Percentiles rank a stretch among this genome's conserved stretches.
Evolutionary conservation across 805 yeast species (phyloP).

Genomic region (Starmerella stigmatis): DNA sequence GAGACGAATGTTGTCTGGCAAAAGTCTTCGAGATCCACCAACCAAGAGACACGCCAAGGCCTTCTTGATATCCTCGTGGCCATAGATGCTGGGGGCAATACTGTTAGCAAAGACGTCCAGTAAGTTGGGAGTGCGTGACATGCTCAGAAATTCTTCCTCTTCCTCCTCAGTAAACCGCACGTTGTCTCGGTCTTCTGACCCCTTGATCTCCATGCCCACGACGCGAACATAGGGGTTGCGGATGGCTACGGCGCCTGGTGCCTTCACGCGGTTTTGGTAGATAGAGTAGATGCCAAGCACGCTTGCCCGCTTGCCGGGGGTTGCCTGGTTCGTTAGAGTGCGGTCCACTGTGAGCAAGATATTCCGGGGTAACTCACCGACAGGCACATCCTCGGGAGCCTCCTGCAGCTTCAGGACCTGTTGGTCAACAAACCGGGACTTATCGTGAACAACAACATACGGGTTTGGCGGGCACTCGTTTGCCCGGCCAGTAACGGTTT

Average conservation of each 20-base stretch:
- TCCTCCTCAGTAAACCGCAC: constrained; percentile 77
- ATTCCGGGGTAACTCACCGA: constrained; percentile 97
- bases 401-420: constrained; percentile 90
- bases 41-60: constrained; percentile 83
- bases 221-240: constrained; percentile 85
- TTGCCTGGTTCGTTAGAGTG: constrained; percentile 75
- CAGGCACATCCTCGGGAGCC: constrained; percentile 97
- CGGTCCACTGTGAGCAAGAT: constrained; percentile 79
- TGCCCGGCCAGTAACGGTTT: constrained; percentile 37
- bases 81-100: constrained; percentile 95
- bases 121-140: constrained; percentile 74
- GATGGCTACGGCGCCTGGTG: constrained; percentile 62
- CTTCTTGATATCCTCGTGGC: constrained; percentile 83
- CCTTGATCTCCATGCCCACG: constrained; percentile 76
- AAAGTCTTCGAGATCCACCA: constrained; percentile 86
- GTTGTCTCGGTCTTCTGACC: constrained; percentile 56
- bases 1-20: constrained; percentile 93
- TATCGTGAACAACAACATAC: constrained; percentile 84
- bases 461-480: constrained; percentile 85
- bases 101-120: constrained; percentile 77
- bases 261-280: constrained; percentile 57
- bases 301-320: constrained; percentile 92
- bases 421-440: constrained; percentile 87
- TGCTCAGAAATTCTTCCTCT: constrained; percentile 75
- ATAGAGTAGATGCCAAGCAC: constrained; percentile 88